Evolutionary conservation across 2,329 filamentous ascomycete species (phyloP).

Genomic region (Hirsutella minnesotensis): DNA sequence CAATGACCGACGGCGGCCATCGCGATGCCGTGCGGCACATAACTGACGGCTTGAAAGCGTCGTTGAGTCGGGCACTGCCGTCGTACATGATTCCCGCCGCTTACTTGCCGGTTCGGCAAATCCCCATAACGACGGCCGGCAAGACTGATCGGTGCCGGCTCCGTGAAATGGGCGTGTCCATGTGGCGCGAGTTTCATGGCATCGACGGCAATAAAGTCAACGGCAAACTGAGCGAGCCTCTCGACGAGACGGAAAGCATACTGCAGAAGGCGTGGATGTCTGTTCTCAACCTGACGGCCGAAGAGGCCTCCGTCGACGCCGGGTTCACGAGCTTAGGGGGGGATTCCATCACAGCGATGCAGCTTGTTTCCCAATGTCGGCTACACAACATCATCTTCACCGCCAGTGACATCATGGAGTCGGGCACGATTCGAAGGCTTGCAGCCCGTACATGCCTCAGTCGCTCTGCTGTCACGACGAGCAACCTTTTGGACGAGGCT

Average conservation of each 20-base stretch:
- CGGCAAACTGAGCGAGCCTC: background rate
- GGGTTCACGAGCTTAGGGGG: slow-evolving; percentile 29
- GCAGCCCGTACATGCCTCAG: slow-evolving; percentile 4
- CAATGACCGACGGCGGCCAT: background rate
- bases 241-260: background rate
- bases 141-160: slow-evolving; percentile 6
- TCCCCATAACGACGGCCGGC: slow-evolving; percentile 6
- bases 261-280: slow-evolving; percentile 21
- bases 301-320: slow-evolving; percentile 15
- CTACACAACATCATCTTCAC: slow-evolving; percentile 16
- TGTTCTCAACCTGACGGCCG: slow-evolving; percentile 23
- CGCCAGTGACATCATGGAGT: slow-evolving; percentile 19
- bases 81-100: slow-evolving; percentile 9
- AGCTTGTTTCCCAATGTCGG: slow-evolving; percentile 25
- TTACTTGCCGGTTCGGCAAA: slow-evolving; percentile 4
- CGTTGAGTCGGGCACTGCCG: slow-evolving; percentile 2
- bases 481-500: background rate
- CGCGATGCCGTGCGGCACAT: background rate
- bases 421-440: slow-evolving; percentile 16
- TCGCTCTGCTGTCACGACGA: slow-evolving; percentile 2
- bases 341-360: slow-evolving; percentile 32
- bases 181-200: background rate
- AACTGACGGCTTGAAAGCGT: background rate
- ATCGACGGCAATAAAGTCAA: slow-evolving; percentile 1
- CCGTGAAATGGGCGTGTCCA: slow-evolving; percentile 4